Evolutionary conservation across 139 green algal genomes (phyloP), one percentile per base, ranked within the genome.

Genomic region (Coelastrella sp.): DNA sequence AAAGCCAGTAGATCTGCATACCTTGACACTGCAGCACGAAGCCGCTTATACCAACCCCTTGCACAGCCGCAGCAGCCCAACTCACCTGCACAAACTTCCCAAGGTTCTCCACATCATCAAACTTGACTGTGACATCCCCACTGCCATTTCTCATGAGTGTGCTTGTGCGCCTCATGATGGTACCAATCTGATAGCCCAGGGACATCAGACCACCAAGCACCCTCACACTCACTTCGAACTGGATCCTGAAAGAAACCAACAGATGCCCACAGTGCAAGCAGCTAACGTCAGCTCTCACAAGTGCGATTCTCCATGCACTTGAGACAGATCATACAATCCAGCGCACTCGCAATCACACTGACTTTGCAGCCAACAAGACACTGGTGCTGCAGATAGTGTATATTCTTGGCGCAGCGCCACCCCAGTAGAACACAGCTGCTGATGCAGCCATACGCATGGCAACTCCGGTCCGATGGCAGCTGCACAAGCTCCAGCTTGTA

Each of bases 171-270:
- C 96, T 95, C 95, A 99, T 96, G 93, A 99, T 98, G 79, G 94
- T 96, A 57, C 96, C 97, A n/a, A 99, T 98, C 91, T 98, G 93
- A 91, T 99, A 99, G 54, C 98, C 98, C 80, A 99, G 94, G n/a
- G 98, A 96, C 97, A 99, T 99, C 23, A 99, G 96, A 10, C 98
- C 98, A 16, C 98, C 98, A 81, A 99, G 92, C 81, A 99, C 97
- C 32, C 96, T 94, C 61, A 99, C 98, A 65, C 77, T 56, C 79
- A 99, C 98, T 95, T 99, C 98, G 92, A 99, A 99, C 5, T 95
- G 95, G 89, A 99, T 99, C 73, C 97, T 94, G 10, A 96, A 80
- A 23, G 13, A 77, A 16, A 10, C 32, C 0, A 47, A 47, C 0
- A 47, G 32, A 47, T 0, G 13, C 1, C 61, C 8, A 13, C 71